Evolutionary conservation across 768 basidiomycete species (phyloP).

Genomic region (Lactarius quietus): DNA sequence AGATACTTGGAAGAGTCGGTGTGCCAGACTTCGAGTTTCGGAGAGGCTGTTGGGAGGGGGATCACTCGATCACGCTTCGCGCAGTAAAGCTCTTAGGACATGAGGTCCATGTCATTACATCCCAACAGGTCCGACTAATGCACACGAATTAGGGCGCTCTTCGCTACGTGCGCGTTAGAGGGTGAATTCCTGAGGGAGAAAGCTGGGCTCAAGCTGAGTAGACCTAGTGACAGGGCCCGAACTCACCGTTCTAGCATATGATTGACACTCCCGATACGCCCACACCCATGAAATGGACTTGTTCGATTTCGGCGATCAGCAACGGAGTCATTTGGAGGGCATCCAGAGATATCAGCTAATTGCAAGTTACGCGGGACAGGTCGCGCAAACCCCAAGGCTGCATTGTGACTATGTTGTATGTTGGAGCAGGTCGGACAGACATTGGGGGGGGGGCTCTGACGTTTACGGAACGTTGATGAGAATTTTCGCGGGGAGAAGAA

Average conservation of each 20-base stretch:
- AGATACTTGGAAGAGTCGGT: slow-evolving; percentile 22
- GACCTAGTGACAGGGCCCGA: too few species aligned
- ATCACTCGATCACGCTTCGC: slow-evolving; percentile 24
- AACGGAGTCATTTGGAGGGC: slow-evolving; percentile 19
- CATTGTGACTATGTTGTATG: slow-evolving; percentile 11
- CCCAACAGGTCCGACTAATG: not conserved
- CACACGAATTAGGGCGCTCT: slow-evolving; percentile 22
- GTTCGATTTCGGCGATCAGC: slow-evolving; percentile 23
- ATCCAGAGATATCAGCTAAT: slow-evolving; percentile 17
- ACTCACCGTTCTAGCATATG: too few species aligned
- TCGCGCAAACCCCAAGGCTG: slow-evolving; percentile 20
- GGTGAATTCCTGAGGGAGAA: slow-evolving; percentile 20
- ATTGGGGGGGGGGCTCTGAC: slow-evolving; percentile 20
- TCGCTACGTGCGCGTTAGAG: slow-evolving; percentile 19
- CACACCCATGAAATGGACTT: slow-evolving; percentile 8
- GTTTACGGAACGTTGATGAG: slow-evolving; percentile 25
- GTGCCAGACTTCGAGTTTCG: slow-evolving; percentile 16
- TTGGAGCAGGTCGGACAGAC: slow-evolving; percentile 16
- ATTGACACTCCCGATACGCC: slow-evolving; percentile 21
- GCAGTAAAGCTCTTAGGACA: slow-evolving; percentile 14
- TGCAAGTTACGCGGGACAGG: slow-evolving; percentile 16
- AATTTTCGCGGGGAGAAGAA: slow-evolving; percentile 24
- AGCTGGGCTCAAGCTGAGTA: slow-evolving; percentile 25
- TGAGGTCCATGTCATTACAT: slow-evolving; percentile 16
- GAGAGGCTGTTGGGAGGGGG: slow-evolving; percentile 16